phyloP scores from a whole-genome alignment of 345 rosid genomes.

The Heritiera fomes region DNA sequence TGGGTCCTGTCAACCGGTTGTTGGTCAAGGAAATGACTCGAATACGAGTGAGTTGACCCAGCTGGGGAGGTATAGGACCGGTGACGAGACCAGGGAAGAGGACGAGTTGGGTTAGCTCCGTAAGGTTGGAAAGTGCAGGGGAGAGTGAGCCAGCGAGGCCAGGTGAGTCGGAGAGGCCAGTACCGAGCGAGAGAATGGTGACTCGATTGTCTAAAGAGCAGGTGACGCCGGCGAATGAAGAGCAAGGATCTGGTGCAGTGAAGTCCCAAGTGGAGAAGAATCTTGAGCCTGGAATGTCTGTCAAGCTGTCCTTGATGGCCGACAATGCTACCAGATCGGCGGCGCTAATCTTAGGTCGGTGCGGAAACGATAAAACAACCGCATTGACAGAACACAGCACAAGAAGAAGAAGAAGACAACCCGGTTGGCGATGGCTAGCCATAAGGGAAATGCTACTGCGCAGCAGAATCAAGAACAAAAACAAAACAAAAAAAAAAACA shows the following conservation, averaged over 20 bases:
- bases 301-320: constrained; percentile 46
- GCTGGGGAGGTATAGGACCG: constrained; percentile 72
- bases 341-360: constrained; percentile 20
- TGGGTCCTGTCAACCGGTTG: constrained; percentile 77
- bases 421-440: background rate
- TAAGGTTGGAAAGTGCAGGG: constrained; percentile 55
- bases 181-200: constrained; percentile 51
- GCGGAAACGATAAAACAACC: background rate
- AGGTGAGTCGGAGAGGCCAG: constrained; percentile 44
- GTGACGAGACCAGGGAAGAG: constrained; percentile 81
- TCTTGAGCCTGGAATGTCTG: constrained; percentile 52
- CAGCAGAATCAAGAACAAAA: background rate
- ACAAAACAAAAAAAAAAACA: too few species aligned
- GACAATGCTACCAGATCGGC: constrained; percentile 46
- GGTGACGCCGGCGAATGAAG: constrained; percentile 56
- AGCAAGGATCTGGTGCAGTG: constrained; percentile 53
- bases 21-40: constrained; percentile 68
- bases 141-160: constrained; percentile 81
- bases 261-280: constrained; percentile 68
- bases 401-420: background rate
- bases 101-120: constrained; percentile 66
- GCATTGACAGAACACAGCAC: constrained; percentile 1
- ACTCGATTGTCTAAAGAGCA: constrained; percentile 43
- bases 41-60: constrained; percentile 52
- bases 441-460: background rate